Percentiles rank a stretch among this genome's conserved stretches.
Evolutionary conservation across 2,329 filamentous ascomycete genomes (phyloP).

Genomic region (Thermoascus crustaceus): DNA sequence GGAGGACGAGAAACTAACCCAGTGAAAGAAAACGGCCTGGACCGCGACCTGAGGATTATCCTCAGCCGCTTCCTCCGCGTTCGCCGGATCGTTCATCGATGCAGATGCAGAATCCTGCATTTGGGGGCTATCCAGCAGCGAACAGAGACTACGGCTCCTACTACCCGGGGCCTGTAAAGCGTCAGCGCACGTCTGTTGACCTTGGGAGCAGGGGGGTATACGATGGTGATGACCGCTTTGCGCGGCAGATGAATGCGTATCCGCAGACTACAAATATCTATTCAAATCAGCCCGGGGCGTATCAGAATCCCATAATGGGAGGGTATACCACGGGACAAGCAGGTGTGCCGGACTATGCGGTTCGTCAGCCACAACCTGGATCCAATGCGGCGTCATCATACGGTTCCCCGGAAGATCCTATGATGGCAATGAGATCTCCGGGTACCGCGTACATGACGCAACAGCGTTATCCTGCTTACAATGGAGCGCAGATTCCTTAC

Average conservation of each 20-base stretch:
- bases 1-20: slow-evolving; percentile 10
- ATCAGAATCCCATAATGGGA: slow-evolving; percentile 28
- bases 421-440: slow-evolving; percentile 15
- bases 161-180: slow-evolving; percentile 28
- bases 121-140: slow-evolving; percentile 24
- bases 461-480: slow-evolving; percentile 13
- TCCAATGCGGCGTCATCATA: slow-evolving; percentile 11
- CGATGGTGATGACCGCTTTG: slow-evolving; percentile 29
- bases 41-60: slow-evolving; percentile 32
- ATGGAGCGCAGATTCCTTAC: slow-evolving; percentile 25
- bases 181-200: slow-evolving; percentile 33
- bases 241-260: slow-evolving; percentile 30
- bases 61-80: slow-evolving; percentile 25
- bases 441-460: slow-evolving; percentile 11
- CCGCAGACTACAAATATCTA: slow-evolving; percentile 26
- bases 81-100: slow-evolving; percentile 31
- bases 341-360: slow-evolving; percentile 29
- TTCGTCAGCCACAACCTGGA: slow-evolving; percentile 19
- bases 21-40: slow-evolving; percentile 29
- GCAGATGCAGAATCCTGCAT: slow-evolving; percentile 26
- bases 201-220: slow-evolving; percentile 28
- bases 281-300: slow-evolving; percentile 21
- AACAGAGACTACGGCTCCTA: slow-evolving; percentile 27
- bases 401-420: slow-evolving; percentile 12
- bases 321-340: slow-evolving; percentile 26